Evolutionary conservation across 306 rosid genomes (phyloP).

Genomic region (Pyrus bretschneideri): DNA sequence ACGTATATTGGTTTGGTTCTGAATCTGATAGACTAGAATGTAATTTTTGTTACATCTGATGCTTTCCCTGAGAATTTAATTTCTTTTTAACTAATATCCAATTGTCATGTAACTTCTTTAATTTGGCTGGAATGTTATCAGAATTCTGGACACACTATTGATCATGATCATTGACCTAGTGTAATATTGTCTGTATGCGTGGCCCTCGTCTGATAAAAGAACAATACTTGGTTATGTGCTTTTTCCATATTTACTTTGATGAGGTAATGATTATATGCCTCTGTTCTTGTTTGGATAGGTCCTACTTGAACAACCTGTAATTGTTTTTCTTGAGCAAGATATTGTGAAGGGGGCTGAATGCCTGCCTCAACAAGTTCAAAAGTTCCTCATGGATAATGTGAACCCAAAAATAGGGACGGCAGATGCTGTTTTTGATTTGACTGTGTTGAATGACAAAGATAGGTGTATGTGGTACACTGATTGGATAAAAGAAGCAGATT

Average conservation of each 20-base stretch:
- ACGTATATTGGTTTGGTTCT: too few relatives aligned
- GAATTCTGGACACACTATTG: too few relatives aligned
- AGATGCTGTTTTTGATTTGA: conserved; percentile 31
- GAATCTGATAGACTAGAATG: too few relatives aligned
- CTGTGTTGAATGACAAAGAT: conserved; percentile 33
- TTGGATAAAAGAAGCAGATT: conserved; percentile 30
- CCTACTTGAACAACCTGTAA: conserved; percentile 65
- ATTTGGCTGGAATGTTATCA: too few relatives aligned
- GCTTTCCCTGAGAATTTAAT: too few relatives aligned
- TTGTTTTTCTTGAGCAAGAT: conserved; percentile 50
- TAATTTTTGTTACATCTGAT: too few relatives aligned
- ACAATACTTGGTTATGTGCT: too few relatives aligned
- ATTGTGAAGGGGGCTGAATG: conserved; percentile 21
- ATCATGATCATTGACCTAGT: too few relatives aligned
- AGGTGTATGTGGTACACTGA: conserved; percentile 67
- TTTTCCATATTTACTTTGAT: background rate
- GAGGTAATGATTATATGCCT: background rate
- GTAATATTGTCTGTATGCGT: too few relatives aligned
- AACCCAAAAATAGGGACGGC: conserved; percentile 14
- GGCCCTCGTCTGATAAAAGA: too few relatives aligned
- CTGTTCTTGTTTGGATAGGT: conserved; percentile 45
- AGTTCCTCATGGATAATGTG: conserved; percentile 20
- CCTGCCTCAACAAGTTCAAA: conserved; percentile 38
- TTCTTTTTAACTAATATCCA: too few relatives aligned
- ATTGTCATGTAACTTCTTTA: too few relatives aligned